These are phyloP conservation scores for Rhodotorula graminis DNA, from an alignment of 768 basidiomycete genomes.

Conservation along the genomic window DNA sequence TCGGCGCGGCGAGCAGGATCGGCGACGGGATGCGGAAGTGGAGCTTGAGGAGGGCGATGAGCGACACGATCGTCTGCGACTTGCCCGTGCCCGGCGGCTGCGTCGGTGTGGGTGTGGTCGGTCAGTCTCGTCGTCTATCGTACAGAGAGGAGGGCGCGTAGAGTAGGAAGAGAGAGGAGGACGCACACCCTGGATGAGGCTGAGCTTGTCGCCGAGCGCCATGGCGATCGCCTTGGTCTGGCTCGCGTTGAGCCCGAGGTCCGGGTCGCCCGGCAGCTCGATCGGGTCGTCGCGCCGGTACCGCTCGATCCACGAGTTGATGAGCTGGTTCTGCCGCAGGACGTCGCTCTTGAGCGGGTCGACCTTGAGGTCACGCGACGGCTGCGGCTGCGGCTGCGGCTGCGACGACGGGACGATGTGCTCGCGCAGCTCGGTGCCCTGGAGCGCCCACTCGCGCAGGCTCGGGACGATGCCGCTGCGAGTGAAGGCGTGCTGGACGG, in stretches of 20 bases:
- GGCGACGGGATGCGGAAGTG: slow-evolving; percentile 79
- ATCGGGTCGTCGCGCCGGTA: slow-evolving; percentile 61
- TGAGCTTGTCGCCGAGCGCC: slow-evolving; percentile 74
- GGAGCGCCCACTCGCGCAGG: slow-evolving; percentile 56
- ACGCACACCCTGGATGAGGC: slow-evolving; percentile 76
- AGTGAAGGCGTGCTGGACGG: slow-evolving; percentile 15
- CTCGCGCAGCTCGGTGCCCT: slow-evolving; percentile 70
- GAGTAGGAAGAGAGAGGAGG: neutral
- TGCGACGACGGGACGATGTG: slow-evolving; percentile 52
- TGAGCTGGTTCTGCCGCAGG: slow-evolving; percentile 67
- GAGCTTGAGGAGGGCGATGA: slow-evolving; percentile 49
- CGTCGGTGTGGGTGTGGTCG: slow-evolving; percentile 6
- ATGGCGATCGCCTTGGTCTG: slow-evolving; percentile 76
- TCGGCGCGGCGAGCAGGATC: slow-evolving; percentile 86
- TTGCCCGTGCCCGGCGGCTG: slow-evolving; percentile 91
- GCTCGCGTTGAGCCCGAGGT: slow-evolving; percentile 65
- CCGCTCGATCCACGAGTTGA: slow-evolving; percentile 74
- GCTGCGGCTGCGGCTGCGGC: neutral
- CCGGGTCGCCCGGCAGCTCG: slow-evolving; percentile 71
- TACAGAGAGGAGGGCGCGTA: neutral
- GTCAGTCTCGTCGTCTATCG: neutral
- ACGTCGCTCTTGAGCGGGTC: slow-evolving; percentile 52
- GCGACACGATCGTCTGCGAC: slow-evolving; percentile 57
- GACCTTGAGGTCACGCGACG: slow-evolving; percentile 6
- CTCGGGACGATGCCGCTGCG: slow-evolving; percentile 36